Percentiles rank a stretch among this genome's conserved stretches.
Evolutionary conservation across 2,329 filamentous ascomycete genomes (phyloP).

Genomic region (Xylariaceae sp.): DNA sequence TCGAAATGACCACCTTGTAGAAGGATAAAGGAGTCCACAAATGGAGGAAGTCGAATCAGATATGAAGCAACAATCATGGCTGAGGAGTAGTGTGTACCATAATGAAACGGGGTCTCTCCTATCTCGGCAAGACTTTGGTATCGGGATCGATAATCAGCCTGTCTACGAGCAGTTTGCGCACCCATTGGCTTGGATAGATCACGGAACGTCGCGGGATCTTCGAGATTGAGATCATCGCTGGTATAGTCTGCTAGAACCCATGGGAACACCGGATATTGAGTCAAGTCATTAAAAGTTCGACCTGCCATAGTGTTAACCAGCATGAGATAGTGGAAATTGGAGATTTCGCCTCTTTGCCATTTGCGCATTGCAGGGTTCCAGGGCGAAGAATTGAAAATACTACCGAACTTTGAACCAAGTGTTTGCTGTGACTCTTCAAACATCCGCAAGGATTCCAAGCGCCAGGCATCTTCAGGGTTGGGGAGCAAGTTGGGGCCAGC

Average conservation of each 20-base stretch:
- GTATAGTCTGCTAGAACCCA: conserved; percentile 97
- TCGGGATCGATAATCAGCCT: conserved; percentile 75
- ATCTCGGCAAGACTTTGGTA: conserved; percentile 90
- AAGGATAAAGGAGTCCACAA: conserved; percentile 90
- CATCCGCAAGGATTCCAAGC: conserved; percentile 76
- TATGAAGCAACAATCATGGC: conserved; percentile 99
- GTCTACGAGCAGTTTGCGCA: conserved; percentile 72
- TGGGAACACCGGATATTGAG: conserved; percentile 96
- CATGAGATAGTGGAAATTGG: conserved; percentile 99
- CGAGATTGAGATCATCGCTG: conserved; percentile 84
- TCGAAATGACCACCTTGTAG: conserved; percentile 96
- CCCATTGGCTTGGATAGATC: conserved; percentile 97
- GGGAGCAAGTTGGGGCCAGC: conserved; percentile 64
- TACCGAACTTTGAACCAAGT: conserved; percentile 85
- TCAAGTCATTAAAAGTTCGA: conserved; percentile 94
- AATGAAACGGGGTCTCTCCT: conserved; percentile 90
- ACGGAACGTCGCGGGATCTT: conserved; percentile 78
- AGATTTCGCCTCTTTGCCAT: conserved; percentile 93
- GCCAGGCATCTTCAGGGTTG: conserved; percentile 85
- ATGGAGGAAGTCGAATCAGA: conserved; percentile 89
- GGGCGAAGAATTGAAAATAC: conserved; percentile 79
- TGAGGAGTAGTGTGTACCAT: conserved; percentile 97
- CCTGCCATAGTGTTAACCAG: conserved; percentile 97
- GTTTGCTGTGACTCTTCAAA: conserved; percentile 56
- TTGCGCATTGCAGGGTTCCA: conserved; percentile 81